Conservation (phyloP, 371 early-diverging fungal genomes). For the Furculomyces boomerangus region DNA sequence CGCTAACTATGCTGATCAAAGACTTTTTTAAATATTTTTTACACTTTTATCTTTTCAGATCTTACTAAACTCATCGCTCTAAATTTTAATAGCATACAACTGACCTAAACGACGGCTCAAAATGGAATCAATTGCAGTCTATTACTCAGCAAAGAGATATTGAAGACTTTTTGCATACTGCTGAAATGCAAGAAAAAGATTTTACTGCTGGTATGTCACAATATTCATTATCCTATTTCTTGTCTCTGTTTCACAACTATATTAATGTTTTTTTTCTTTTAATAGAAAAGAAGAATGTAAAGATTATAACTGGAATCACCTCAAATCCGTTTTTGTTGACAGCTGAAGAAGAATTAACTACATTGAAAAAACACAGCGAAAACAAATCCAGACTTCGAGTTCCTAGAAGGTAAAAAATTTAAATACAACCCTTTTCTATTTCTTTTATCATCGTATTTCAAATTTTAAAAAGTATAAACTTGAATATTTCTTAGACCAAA, state of each 20-base stretch:
- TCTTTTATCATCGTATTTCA: not conserved
- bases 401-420: slow-evolving; percentile 32
- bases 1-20: not conserved
- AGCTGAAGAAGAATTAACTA: slow-evolving; percentile 52
- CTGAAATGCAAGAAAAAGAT: slow-evolving; percentile 84
- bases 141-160: slow-evolving; percentile 93
- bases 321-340: slow-evolving; percentile 60
- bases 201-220: slow-evolving; percentile 64
- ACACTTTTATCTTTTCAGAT: too few species aligned
- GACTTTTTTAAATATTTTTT: not conserved
- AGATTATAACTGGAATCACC: slow-evolving; percentile 48
- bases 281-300: slow-evolving; percentile 61
- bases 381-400: slow-evolving; percentile 53
- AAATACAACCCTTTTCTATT: slow-evolving; percentile 5
- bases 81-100: slow-evolving; percentile 59
- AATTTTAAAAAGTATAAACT: not conserved
- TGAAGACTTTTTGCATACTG: slow-evolving; percentile 88
- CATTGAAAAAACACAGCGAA: slow-evolving; percentile 54
- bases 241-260: not conserved
- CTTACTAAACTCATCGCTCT: too few species aligned
- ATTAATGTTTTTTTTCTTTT: not conserved
- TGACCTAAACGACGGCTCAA: slow-evolving; percentile 61
- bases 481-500: slow-evolving; percentile 35
- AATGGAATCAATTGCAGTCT: slow-evolving; percentile 79
- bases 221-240: slow-evolving; percentile 1